Conservation (phyloP, 352 stramenopile genomes). For the Phytopythium ostracodes region DNA sequence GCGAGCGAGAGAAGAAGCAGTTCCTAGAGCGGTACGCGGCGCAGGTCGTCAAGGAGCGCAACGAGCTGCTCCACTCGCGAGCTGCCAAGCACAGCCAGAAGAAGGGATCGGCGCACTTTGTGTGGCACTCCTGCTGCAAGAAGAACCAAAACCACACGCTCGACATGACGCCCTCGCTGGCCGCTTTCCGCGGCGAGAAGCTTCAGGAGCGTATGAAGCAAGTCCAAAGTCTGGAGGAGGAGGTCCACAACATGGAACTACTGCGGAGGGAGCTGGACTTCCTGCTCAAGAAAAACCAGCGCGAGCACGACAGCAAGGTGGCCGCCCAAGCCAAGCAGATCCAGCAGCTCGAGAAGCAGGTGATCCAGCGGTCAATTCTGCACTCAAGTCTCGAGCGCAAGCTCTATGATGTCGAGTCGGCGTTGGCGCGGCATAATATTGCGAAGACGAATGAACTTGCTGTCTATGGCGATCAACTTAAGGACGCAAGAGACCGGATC, state of each 20-base stretch:
- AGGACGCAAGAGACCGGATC: slow-evolving; percentile 22
- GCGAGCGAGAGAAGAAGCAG: slow-evolving; percentile 71
- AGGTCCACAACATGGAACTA: slow-evolving; percentile 58
- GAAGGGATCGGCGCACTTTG: slow-evolving; percentile 41
- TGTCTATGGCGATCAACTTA: slow-evolving; percentile 25
- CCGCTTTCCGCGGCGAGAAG: slow-evolving; percentile 69
- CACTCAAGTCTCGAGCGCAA: slow-evolving; percentile 63
- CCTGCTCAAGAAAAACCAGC: slow-evolving; percentile 66
- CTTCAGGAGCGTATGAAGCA: slow-evolving; percentile 53
- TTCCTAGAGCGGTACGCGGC: slow-evolving; percentile 79
- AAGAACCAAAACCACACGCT: slow-evolving; percentile 62
- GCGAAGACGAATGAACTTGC: slow-evolving; percentile 43
- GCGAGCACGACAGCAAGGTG: slow-evolving; percentile 67
- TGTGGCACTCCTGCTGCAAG: slow-evolving; percentile 83
- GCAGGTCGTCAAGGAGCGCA: slow-evolving; percentile 84
- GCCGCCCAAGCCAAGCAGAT: slow-evolving; percentile 58
- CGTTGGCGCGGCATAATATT: slow-evolving; percentile 44
- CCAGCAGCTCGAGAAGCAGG: slow-evolving; percentile 69
- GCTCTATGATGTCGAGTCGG: slow-evolving; percentile 65
- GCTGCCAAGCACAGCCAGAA: slow-evolving; percentile 32
- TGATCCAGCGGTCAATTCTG: slow-evolving; percentile 62
- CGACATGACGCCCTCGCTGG: slow-evolving; percentile 70
- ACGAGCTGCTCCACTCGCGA: slow-evolving; percentile 69
- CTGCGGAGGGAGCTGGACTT: slow-evolving; percentile 60
- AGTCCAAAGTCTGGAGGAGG: slow-evolving; percentile 46